A percentile compares a stretch with the other conserved stretches of the same genome.
Evolutionary conservation across 1,284 basidiomycete species (phyloP).

Genomic region (Cerrena zonata): DNA sequence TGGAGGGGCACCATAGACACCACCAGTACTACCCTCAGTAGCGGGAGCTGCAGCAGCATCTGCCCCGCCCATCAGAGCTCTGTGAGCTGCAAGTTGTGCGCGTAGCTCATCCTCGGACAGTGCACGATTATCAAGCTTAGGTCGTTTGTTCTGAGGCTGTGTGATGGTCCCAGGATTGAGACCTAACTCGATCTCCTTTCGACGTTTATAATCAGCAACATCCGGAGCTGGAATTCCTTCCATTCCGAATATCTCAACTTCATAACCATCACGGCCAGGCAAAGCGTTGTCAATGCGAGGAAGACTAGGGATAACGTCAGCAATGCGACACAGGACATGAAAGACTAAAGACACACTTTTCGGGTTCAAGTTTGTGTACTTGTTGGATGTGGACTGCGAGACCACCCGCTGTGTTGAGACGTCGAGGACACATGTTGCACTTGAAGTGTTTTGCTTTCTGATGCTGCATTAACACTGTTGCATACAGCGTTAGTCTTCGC

Average conservation of each 20-base stretch:
- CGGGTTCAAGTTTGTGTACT: slow-evolving; percentile 95
- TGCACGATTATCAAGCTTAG: slow-evolving; percentile 77
- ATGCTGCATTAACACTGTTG: slow-evolving; percentile 89
- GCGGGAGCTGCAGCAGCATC: slow-evolving; percentile 33
- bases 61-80: slow-evolving; percentile 78
- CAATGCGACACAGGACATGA: slow-evolving; percentile 2
- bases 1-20: slow-evolving; percentile 65
- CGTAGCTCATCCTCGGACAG: slow-evolving; percentile 80
- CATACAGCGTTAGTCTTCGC: background rate
- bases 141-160: slow-evolving; percentile 73
- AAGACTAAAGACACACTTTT: slow-evolving; percentile 62
- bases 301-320: slow-evolving; percentile 37
- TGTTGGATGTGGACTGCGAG: slow-evolving; percentile 98
- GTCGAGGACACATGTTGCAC: slow-evolving; percentile 90
- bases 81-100: slow-evolving; percentile 84
- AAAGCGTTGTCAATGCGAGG: slow-evolving; percentile 92
- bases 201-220: slow-evolving; percentile 89
- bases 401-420: slow-evolving; percentile 95
- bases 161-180: slow-evolving; percentile 75
- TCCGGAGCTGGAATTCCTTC: slow-evolving; percentile 94
- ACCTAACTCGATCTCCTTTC: slow-evolving; percentile 88
- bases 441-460: slow-evolving; percentile 99
- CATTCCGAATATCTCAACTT: slow-evolving; percentile 99
- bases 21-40: slow-evolving; percentile 37
- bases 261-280: slow-evolving; percentile 93